phyloP scores from a whole-genome alignment of 768 basidiomycete species.

The Dioszegia hungarica region DNA sequence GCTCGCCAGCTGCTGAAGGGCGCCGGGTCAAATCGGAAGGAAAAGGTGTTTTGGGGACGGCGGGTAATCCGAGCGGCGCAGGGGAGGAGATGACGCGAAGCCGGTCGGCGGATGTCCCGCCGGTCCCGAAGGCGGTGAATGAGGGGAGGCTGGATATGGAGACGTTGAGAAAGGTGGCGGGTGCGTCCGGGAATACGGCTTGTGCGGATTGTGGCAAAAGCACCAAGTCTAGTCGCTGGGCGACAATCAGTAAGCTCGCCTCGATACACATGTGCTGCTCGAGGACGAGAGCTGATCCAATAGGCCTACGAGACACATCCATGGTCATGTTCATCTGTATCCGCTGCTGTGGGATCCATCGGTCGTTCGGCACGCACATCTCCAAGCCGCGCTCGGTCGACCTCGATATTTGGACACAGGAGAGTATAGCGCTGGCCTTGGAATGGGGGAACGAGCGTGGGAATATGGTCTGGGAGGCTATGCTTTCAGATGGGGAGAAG shows the following conservation, averaged over 20 bases:
- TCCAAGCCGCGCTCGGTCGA: constrained; percentile 47
- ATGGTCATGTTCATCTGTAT: constrained; percentile 48
- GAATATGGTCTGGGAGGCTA: constrained; percentile 42
- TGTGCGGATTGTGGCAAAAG: constrained; percentile 48
- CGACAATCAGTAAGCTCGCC: constrained; percentile 42
- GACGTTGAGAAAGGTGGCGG: constrained; percentile 36
- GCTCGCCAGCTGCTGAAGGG: background rate
- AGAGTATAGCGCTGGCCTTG: constrained; percentile 34
- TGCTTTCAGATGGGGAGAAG: background rate
- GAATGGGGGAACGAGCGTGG: constrained; percentile 44
- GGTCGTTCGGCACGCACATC: constrained; percentile 46
- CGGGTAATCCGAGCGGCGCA: background rate
- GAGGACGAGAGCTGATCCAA: background rate
- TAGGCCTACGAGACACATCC: constrained; percentile 36
- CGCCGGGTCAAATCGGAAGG: background rate
- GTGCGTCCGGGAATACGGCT: constrained; percentile 25
- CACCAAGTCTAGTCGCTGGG: constrained; percentile 44
- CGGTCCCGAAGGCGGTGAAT: background rate
- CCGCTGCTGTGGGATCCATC: constrained; percentile 45
- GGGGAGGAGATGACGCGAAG: constrained; percentile 8
- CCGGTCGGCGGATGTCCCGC: constrained; percentile 15
- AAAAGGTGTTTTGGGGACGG: constrained; percentile 19
- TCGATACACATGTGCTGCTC: background rate
- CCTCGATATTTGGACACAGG: constrained; percentile 44
- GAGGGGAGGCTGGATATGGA: constrained; percentile 24